Conservation (phyloP, 1,284 basidiomycete species). For the Ustilago loliicola region DNA sequence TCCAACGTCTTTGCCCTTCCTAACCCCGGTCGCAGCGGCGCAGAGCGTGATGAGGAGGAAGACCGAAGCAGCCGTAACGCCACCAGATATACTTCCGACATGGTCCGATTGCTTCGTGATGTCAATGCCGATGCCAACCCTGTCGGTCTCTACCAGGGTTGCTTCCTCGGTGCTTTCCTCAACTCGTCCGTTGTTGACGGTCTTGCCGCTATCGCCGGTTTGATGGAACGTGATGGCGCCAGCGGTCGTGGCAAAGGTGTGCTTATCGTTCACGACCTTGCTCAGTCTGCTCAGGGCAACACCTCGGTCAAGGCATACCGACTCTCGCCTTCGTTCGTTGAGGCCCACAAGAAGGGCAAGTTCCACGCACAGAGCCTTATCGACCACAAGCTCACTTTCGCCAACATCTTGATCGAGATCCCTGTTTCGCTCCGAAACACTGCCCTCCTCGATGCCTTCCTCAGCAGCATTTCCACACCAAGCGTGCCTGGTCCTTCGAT, state of each 20-base stretch:
- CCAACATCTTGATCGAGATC: conserved; percentile 88
- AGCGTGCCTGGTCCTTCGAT: conserved; percentile 68
- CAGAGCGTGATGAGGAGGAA: conserved; percentile 63
- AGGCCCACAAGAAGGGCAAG: conserved; percentile 85
- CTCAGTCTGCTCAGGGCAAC: conserved; percentile 79
- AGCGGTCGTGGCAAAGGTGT: conserved; percentile 67
- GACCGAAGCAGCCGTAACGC: conserved; percentile 64
- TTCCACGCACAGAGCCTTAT: conserved; percentile 87
- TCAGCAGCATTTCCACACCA: conserved; percentile 78
- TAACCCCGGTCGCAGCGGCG: conserved; percentile 47
- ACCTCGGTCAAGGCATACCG: conserved; percentile 92
- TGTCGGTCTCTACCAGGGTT: conserved; percentile 97
- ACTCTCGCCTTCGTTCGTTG: conserved; percentile 84
- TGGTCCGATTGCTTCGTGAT: conserved; percentile 88
- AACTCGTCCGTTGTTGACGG: conserved; percentile 91
- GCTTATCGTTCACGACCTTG: conserved; percentile 68
- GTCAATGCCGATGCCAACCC: conserved; percentile 94
- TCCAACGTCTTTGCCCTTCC: conserved; percentile 68
- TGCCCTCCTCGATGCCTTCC: conserved; percentile 85
- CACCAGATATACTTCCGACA: conserved; percentile 80
- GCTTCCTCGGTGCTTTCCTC: conserved; percentile 76
- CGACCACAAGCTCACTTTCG: conserved; percentile 87
- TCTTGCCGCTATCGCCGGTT: conserved; percentile 63
- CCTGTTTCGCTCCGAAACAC: conserved; percentile 91
- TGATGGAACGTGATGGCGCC: conserved; percentile 68